Percentiles rank a stretch among this genome's conserved stretches.
Conservation (phyloP, 2,329 filamentous ascomycete species). For the Xylariomycetidae sp. region DNA sequence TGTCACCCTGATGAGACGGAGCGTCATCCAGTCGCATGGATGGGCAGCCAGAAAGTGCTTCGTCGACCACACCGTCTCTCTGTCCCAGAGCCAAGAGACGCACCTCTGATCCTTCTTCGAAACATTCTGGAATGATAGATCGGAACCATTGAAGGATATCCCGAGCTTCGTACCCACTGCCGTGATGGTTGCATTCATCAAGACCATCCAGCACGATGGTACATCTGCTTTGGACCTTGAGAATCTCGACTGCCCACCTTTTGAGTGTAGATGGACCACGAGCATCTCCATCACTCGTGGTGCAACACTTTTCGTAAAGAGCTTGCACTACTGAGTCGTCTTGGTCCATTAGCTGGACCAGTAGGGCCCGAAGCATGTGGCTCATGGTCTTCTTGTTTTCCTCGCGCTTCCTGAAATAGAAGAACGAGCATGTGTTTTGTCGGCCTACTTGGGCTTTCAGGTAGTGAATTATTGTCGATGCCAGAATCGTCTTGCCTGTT, state of each 20-base stretch:
- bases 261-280: conserved; percentile 1
- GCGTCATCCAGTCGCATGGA: conserved; percentile 3
- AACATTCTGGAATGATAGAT: conserved; percentile 3
- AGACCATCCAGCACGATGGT: conserved; percentile 7
- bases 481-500: conserved; percentile 8
- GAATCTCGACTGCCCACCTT: neutral
- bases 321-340: neutral
- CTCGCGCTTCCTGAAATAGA: conserved; percentile 8
- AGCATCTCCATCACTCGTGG: conserved; percentile 1
- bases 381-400: conserved; percentile 5
- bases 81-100: conserved; percentile 4
- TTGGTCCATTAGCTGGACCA: conserved; percentile 3
- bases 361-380: conserved; percentile 5
- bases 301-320: conserved; percentile 2
- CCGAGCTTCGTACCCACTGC: neutral
- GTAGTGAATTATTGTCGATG: conserved; percentile 5
- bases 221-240: conserved; percentile 2
- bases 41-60: conserved; percentile 1
- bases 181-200: conserved; percentile 4
- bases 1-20: conserved; percentile 1
- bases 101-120: neutral
- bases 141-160: conserved; percentile 4
- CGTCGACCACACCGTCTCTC: conserved; percentile 5
- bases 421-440: conserved; percentile 4
- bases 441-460: neutral